Evolutionary conservation across 495 filamentous ascomycete species (phyloP).

Genomic region (Penicillium mononematosum): DNA sequence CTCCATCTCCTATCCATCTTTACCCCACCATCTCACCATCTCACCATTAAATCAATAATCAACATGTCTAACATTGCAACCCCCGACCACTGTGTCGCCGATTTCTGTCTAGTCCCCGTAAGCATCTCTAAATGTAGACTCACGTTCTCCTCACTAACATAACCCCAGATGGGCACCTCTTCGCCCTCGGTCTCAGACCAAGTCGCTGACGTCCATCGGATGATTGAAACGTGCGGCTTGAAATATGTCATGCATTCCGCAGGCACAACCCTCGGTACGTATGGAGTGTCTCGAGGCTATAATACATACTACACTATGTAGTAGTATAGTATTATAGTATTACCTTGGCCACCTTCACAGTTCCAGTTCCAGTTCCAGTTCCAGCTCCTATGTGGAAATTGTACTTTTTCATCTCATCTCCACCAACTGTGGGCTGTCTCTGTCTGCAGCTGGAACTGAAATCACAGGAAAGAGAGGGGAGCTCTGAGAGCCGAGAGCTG

Average conservation of each 20-base stretch:
- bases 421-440: background rate
- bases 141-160: background rate
- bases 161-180: constrained; percentile 69
- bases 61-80: constrained; percentile 50
- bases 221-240: constrained; percentile 75
- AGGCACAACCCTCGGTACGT: constrained; percentile 86
- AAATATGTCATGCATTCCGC: constrained; percentile 87
- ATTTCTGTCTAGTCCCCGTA: constrained; percentile 84
- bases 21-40: background rate
- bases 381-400: background rate
- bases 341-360: background rate
- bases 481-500: background rate
- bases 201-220: constrained; percentile 84
- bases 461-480: background rate
- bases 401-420: background rate
- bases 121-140: constrained; percentile 11
- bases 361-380: constrained; percentile 2
- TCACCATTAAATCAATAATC: background rate
- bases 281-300: background rate
- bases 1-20: background rate
- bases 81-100: constrained; percentile 65
- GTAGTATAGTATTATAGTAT: background rate
- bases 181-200: constrained; percentile 81
- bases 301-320: background rate
- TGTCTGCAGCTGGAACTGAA: background rate